Conservation (phyloP, 257 asterid species). For the Cynanchum wilfordii region DNA sequence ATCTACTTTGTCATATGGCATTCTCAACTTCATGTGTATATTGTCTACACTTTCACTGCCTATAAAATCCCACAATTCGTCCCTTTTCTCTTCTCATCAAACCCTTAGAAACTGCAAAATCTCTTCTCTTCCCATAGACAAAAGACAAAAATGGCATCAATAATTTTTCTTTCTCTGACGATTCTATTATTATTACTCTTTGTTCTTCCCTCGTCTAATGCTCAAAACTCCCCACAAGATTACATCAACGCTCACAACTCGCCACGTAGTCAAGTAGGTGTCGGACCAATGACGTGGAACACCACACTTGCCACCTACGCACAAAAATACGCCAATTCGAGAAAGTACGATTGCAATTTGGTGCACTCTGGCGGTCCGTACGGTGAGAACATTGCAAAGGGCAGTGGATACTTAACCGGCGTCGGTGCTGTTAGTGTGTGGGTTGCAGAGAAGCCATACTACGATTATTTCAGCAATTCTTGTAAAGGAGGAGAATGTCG, state of each 20-base stretch:
- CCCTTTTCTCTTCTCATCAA: background rate
- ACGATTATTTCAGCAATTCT: conserved; percentile 14
- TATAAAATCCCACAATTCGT: background rate
- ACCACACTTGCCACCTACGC: conserved; percentile 34
- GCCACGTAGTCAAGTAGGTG: conserved; percentile 34
- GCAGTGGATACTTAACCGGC: conserved; percentile 26
- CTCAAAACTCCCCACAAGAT: conserved; percentile 20
- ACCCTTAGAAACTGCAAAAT: background rate
- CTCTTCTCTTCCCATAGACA: too few species aligned
- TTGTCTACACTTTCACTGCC: background rate
- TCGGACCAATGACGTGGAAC: conserved; percentile 38
- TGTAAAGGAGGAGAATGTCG: conserved; percentile 42
- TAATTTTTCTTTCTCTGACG: background rate
- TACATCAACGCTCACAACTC: conserved; percentile 32
- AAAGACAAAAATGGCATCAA: background rate
- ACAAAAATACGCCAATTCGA: conserved; percentile 22
- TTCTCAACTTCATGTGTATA: background rate
- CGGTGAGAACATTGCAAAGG: conserved; percentile 55
- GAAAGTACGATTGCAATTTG: conserved; percentile 30
- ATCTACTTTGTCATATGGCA: conserved; percentile 4
- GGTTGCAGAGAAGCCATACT: conserved; percentile 31
- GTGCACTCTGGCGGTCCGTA: conserved; percentile 31
- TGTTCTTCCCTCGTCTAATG: background rate
- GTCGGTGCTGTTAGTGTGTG: conserved; percentile 34
- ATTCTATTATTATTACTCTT: background rate